Base-by-base conservation (phyloP, 2,329 filamentous ascomycete genomes). In the Colletotrichum eremochloae region DNA sequence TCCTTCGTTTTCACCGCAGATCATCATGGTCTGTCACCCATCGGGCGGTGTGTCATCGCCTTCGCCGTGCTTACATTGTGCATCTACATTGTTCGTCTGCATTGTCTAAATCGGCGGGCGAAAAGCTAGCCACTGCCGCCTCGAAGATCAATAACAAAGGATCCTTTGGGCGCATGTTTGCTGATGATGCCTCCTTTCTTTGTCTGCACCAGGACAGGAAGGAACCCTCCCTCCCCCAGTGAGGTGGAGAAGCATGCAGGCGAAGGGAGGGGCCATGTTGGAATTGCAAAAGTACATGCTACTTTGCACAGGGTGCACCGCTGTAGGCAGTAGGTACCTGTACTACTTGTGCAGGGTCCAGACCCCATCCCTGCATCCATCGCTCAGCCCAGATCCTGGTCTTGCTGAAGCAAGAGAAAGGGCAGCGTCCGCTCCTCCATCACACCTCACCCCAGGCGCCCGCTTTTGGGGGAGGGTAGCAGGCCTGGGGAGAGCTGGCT, bases 341-440 rank as follows among this genome's bases (percentile, higher is more conserved):
- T 24, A 24, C 46, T 33, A 52, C 20, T 24, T 48, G 20, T 48
- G 5, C 69, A 69, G 66, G 66, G 69, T 69, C 69, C 69, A 69
- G 60, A 55, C n/a, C 40, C n/a, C 40, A 69, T 61, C 69, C 69
- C 66, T 72, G 66, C 69, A 69, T 63, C 53, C 53, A 40, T 42
- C 53, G 58, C 40, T 29, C 53, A 72, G 66, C 60, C 66, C 61
- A 61, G 69, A 69, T 72, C 58, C 48, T 52, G 64, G 57, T 36
- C 62, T 56, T 70, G 60, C 68, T 58, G 38, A 60, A 62, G 50
- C 31, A 63, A 38, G 52, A 56, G 29, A 50, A 56, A 56, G 44
- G 44, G 48, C 60, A 63, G 60, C 44, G 33, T 36, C 60, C 44
- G 60, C 33, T 38, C 33, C 18, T 8, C 20, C 18, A 3, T 46